Conservation (phyloP, 2,329 filamentous ascomycete genomes). For the Ascocoryne sarcoides region DNA sequence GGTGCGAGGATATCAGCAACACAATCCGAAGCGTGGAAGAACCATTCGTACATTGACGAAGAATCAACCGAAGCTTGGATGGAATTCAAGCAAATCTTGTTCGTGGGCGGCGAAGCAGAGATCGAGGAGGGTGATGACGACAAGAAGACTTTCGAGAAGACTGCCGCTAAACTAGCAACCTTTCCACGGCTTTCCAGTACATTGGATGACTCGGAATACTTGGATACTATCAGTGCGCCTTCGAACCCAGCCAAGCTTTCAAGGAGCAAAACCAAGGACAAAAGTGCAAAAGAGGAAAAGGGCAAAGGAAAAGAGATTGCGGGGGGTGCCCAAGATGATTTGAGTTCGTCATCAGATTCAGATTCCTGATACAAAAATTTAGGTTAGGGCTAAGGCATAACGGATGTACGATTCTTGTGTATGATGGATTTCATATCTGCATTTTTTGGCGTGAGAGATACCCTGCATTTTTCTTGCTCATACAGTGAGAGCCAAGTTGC, state of each 20-base stretch:
- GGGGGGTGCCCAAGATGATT: neutral
- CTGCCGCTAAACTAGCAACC: slow-evolving; percentile 1
- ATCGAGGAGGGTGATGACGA: slow-evolving; percentile 8
- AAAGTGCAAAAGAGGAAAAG: neutral
- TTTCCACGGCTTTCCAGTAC: slow-evolving; percentile 38
- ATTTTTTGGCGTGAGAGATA: neutral
- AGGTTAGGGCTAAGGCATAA: neutral
- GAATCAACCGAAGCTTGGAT: slow-evolving; percentile 68
- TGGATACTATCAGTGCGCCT: slow-evolving; percentile 49
- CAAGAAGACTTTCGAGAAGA: slow-evolving; percentile 8
- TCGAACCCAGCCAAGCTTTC: neutral
- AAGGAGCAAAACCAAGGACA: neutral
- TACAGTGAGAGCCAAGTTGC: no score
- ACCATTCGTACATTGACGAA: slow-evolving; percentile 73
- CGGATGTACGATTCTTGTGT: neutral
- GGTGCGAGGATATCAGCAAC: slow-evolving; percentile 67
- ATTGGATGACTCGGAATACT: slow-evolving; percentile 49
- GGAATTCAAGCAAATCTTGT: slow-evolving; percentile 65
- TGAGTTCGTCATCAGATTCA: neutral
- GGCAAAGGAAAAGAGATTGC: neutral
- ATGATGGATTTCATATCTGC: neutral
- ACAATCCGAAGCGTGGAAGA: slow-evolving; percentile 75
- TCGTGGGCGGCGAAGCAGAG: slow-evolving; percentile 29
- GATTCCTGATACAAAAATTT: neutral
- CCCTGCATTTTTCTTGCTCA: slow-evolving; percentile 1